Evolutionary conservation across 345 rosid species (phyloP), one percentile per base, ranked within the genome.

Genomic region (Linum lewisii): DNA sequence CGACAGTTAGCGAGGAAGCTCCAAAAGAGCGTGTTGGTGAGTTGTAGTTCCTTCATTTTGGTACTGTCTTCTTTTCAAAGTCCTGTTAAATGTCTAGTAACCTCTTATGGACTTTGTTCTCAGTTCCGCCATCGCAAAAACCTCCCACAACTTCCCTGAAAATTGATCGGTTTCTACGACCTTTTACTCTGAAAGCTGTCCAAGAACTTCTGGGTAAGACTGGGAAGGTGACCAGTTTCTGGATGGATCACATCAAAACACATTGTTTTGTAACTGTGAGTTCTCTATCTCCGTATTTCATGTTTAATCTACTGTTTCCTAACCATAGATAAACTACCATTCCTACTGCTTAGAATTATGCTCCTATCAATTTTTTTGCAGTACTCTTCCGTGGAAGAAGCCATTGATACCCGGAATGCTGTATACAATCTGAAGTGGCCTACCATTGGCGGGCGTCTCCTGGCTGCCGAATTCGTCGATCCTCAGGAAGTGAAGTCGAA

Each of bases 181-280:
- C 99, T 21, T 94, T 94, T 61, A 94, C 99, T 7, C 73, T 94
- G 70, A 90, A 86, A 67, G 97, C 99, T 78, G 97, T 90, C 62
- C 97, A 94, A 68, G 99, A 87, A 73, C 90, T 94, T 66, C 69
- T 94, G 23, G 95, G 93, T 21, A 85, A 85, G 76, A 90, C 96
- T 24, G 97, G 99, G 63, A 75, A 60, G 13, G 77, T 87, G 49
- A 69, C 80, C 26, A 77, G 78, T 73, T 94, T 93, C 79, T 93
- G 99, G 99, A 93, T 93, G 99, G 97, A 93, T 52, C 79, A 85
- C 42, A 93, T 93, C 61, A 93, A 93, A 79, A 93, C 99, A 47
- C 99, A 93, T 77, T 93, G 99, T 82, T 93, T 75, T 61, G 90
- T 87, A 29, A 78, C 83, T 49, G 99, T 94, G 84, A 81, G 95